These are phyloP conservation scores for Xylariaceae sp. DNA, from an alignment of 2,329 filamentous ascomycete species.

Conservation along the genomic window DNA sequence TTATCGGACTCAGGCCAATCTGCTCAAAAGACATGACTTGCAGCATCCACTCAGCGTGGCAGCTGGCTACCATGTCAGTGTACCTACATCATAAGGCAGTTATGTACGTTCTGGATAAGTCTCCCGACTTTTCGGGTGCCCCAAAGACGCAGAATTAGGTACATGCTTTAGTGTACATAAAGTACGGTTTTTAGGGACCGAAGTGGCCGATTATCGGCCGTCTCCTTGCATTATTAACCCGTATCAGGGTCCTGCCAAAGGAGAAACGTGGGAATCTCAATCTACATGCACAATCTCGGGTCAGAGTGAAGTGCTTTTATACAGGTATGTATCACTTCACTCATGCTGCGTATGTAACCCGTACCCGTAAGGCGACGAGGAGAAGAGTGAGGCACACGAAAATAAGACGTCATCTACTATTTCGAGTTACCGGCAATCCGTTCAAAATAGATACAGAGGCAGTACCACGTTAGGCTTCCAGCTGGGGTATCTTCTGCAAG, in stretches of 20 bases:
- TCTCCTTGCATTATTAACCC: constrained; percentile 1
- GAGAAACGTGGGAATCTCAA: neutral
- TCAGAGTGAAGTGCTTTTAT: too few relatives aligned
- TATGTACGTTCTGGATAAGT: neutral
- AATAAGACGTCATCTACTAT: too few relatives aligned
- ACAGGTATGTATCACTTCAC: too few relatives aligned
- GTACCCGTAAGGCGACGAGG: too few relatives aligned
- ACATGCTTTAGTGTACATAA: neutral
- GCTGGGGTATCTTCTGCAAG: neutral
- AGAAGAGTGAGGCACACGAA: too few relatives aligned
- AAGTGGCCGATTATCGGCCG: neutral
- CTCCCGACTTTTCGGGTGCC: neutral
- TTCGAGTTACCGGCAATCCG: too few relatives aligned
- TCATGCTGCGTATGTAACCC: too few relatives aligned
- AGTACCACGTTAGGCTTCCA: neutral
- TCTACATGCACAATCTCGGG: too few relatives aligned
- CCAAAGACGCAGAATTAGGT: neutral
- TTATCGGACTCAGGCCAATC: constrained; percentile 22
- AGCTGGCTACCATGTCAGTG: neutral
- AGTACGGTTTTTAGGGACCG: neutral
- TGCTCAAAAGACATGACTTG: constrained; percentile 24
- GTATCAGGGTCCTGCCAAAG: constrained; percentile 3
- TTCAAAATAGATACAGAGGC: neutral
- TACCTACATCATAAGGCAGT: neutral
- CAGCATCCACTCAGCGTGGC: constrained; percentile 16